Evolutionary conservation across 768 basidiomycete species (phyloP), one percentile per base, ranked within the genome.

Genomic region (Rhodotorula taiwanensis): DNA sequence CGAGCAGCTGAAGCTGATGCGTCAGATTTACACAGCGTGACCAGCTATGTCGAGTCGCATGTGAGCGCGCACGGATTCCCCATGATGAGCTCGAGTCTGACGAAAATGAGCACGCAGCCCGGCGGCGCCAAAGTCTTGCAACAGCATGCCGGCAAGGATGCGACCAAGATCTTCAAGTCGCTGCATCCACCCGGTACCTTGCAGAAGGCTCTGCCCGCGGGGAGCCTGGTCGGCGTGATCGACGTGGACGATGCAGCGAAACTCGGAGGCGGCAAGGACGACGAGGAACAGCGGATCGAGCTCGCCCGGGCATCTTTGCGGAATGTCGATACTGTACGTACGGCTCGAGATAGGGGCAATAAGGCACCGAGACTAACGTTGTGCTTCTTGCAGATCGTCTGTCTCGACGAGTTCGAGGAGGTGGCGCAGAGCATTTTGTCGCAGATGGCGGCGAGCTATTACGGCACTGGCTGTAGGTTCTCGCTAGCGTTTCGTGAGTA

Each of bases 271-370:
- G 55, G 51, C 6, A 39, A 39, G 20, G 50, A n/a, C 25, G 43
- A 47, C 13, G 55, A 52, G 45, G 64, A 56, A 25, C n/a, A 43
- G 31, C 55, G 55, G 33, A 56, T 66, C 5, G 59, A 67, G 34
- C 47, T 25, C 30, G 51, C 56, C 2, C n/a, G 66, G 20, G 39
- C 34, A n/a, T 34, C 33, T 15, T 52, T 67, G 27, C 21, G 58
- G 4, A 58, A 58, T 14, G 58, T 58, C 31, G 49, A 58, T 14
- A 58, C 58, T 23, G 58, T 58, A 18, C 41, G 58, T 39, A 23
- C 39, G 10, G 20, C 5, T 9, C 33, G 90, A 5, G 88, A 88
- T 3, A 89, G 36, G 80, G 81, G 55, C 80, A 79, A 78, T 54
- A 86, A 87, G 48, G 72, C 76, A 10, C 74, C 76, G 5, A 10